Percentiles rank a stretch among this genome's conserved stretches.
phyloP scores from a whole-genome alignment of 495 filamentous ascomycete species.

The Penicillium alfredii region DNA sequence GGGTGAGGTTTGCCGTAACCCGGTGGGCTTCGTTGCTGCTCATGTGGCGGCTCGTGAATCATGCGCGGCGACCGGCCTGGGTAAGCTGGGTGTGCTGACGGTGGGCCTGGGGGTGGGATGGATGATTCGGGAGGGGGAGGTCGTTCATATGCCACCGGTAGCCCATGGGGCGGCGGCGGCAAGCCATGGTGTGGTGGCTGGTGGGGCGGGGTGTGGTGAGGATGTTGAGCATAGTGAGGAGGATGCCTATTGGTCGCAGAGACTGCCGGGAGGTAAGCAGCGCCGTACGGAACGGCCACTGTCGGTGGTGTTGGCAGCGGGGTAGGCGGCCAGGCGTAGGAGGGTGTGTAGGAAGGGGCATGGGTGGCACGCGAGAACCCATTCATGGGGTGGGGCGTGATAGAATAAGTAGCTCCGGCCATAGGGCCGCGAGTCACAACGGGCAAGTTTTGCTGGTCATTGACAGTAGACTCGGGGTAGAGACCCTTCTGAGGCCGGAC shows the following conservation, averaged over 20 bases:
- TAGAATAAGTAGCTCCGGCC: constrained; percentile 48
- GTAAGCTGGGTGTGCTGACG: constrained; percentile 20
- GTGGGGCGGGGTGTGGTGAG: constrained; percentile 19
- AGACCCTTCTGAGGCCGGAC: constrained; percentile 84
- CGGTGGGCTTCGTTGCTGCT: constrained; percentile 29
- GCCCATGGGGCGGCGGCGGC: constrained; percentile 23
- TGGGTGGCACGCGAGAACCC: constrained; percentile 45
- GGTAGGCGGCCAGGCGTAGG: constrained; percentile 63
- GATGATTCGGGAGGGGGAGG: constrained; percentile 27
- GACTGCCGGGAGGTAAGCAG: constrained; percentile 34
- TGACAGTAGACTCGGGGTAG: constrained; percentile 95
- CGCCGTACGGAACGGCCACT: constrained; percentile 32
- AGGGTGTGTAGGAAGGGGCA: constrained; percentile 40
- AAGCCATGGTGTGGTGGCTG: constrained; percentile 18
- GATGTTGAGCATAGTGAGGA: constrained; percentile 25
- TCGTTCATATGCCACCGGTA: constrained; percentile 32
- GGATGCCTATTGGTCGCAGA: constrained; percentile 23
- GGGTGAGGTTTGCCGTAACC: constrained; percentile 19
- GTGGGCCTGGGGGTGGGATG: constrained; percentile 20
- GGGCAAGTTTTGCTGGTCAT: constrained; percentile 67
- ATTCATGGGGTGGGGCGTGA: constrained; percentile 46
- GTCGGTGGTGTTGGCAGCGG: constrained; percentile 44
- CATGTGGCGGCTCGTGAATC: constrained; percentile 23
- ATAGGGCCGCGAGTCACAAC: constrained; percentile 60
- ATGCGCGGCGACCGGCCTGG: constrained; percentile 34